Conservation (phyloP, 2,329 filamentous ascomycete species). For the Berkeleyomyces basicola region DNA sequence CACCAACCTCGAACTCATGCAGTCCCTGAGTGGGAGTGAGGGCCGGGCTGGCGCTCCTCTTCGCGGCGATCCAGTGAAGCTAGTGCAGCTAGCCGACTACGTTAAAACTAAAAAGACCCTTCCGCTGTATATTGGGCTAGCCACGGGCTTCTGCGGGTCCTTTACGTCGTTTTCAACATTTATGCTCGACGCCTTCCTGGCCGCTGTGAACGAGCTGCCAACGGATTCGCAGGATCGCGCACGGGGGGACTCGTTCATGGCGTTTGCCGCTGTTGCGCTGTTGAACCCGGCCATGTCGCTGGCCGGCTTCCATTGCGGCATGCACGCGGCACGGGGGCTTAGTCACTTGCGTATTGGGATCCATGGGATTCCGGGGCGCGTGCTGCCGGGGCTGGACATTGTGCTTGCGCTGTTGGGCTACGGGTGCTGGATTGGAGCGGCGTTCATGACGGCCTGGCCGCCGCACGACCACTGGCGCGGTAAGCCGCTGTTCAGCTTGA, state of each 20-base stretch:
- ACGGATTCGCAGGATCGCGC: slow-evolving; percentile 33
- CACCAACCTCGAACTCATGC: not conserved
- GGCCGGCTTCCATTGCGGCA: slow-evolving; percentile 51
- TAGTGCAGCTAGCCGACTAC: slow-evolving; percentile 20
- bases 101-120: slow-evolving; percentile 63
- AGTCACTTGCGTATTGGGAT: slow-evolving; percentile 19
- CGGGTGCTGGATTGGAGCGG: slow-evolving; percentile 62
- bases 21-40: slow-evolving; percentile 9
- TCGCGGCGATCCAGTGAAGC: not conserved
- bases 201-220: slow-evolving; percentile 55
- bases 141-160: slow-evolving; percentile 76
- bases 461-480: slow-evolving; percentile 56
- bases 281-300: slow-evolving; percentile 55
- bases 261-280: slow-evolving; percentile 58
- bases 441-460: slow-evolving; percentile 55
- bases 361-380: slow-evolving; percentile 1
- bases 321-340: slow-evolving; percentile 57
- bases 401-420: slow-evolving; percentile 46
- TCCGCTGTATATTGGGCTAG: slow-evolving; percentile 71
- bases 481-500: slow-evolving; percentile 54
- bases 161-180: slow-evolving; percentile 85
- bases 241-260: slow-evolving; percentile 69
- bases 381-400: slow-evolving; percentile 40
- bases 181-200: slow-evolving; percentile 63
- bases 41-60: not conserved